Evolutionary conservation across 352 stramenopile genomes (phyloP), one percentile per base, ranked within the genome.

Genomic region (Phytophthora uliginosa): DNA sequence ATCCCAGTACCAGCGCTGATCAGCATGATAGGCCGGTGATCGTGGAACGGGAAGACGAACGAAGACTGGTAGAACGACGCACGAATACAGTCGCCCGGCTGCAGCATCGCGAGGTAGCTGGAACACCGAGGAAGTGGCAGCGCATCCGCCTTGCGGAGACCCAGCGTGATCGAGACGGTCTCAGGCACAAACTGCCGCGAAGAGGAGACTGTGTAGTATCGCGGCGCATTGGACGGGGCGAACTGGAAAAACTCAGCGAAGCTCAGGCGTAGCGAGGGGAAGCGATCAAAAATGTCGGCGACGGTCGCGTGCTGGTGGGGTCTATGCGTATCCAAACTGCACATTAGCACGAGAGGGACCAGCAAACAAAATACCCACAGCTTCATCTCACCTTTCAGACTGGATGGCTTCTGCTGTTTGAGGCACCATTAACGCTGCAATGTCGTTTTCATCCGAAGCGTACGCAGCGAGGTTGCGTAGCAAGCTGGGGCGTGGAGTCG

Each of bases 191-290:
- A 82, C n/a, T 74, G 74, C 9, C 87, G 78, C 52, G 90, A 96
- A 2, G 90, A 96, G 33, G 90, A 95, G 13, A 96, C 80, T 7
- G 88, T 95, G 80, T 96, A 96, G 63, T 95, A 94, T 12, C 90
- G 80, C 18, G 87, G 79, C 0, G 83, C 73, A 64, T 94, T 94
- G 28, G 70, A 58, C 15, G 90, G 86, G 7, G 80, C 88, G 22
- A 95, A 71, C 59, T 93, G 83, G 61, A 92, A 86, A 68, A 95
- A 93, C 38, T 79, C 81, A 4, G 60, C 61, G 42, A 95, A 94
- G 47, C 79, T 86, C 24, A 95, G 59, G 4, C 68, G 78, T 51
- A 95, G 33, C 3, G 90, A 96, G 33, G 85, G 78, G 56, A 91
- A 94, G 10, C 73, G 69, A 45, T 92, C 86, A 6, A 95, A 82